Conservation (phyloP, 495 filamentous ascomycete species). For the Staphylotrichum longicolle region DNA sequence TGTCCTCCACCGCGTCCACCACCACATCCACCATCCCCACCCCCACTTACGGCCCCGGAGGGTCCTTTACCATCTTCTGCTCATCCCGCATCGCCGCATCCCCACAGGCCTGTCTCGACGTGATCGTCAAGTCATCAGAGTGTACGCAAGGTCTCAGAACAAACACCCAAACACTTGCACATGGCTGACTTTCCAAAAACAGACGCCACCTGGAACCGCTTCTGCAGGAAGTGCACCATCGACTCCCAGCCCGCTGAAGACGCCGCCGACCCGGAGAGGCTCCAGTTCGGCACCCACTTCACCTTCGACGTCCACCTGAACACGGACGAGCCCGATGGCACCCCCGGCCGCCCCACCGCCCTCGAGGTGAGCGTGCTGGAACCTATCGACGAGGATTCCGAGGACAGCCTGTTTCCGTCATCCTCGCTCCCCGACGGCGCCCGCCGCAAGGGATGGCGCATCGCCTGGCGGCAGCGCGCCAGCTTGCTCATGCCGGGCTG, state of each 20-base stretch:
- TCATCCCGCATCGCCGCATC: constrained; percentile 34
- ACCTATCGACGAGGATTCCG: constrained; percentile 22
- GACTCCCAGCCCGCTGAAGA: constrained; percentile 18
- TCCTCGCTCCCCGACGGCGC: neutral
- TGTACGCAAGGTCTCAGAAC: constrained; percentile 21
- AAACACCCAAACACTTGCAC: neutral
- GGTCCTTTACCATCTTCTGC: constrained; percentile 34
- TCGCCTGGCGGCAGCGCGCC: constrained; percentile 32
- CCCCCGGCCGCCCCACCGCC: constrained; percentile 11
- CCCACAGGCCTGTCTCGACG: constrained; percentile 28
- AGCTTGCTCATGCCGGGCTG: constrained; percentile 23
- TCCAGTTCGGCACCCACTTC: constrained; percentile 32
- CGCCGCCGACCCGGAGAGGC: constrained; percentile 9
- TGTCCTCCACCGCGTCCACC: neutral
- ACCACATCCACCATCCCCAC: constrained; percentile 25
- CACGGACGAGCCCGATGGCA: constrained; percentile 7
- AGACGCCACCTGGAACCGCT: constrained; percentile 41
- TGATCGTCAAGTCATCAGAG: constrained; percentile 26
- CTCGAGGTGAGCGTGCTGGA: constrained; percentile 36
- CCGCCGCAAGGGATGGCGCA: constrained; percentile 29
- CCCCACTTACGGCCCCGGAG: constrained; percentile 32
- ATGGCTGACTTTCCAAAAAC: neutral
- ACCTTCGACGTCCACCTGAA: constrained; percentile 37
- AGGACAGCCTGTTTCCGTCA: neutral
- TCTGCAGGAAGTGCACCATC: constrained; percentile 32